A percentile compares a stretch with the other conserved stretches of the same genome.
Conservation (phyloP, 805 yeast genomes). For the Saccharomyces paradoxus region DNA sequence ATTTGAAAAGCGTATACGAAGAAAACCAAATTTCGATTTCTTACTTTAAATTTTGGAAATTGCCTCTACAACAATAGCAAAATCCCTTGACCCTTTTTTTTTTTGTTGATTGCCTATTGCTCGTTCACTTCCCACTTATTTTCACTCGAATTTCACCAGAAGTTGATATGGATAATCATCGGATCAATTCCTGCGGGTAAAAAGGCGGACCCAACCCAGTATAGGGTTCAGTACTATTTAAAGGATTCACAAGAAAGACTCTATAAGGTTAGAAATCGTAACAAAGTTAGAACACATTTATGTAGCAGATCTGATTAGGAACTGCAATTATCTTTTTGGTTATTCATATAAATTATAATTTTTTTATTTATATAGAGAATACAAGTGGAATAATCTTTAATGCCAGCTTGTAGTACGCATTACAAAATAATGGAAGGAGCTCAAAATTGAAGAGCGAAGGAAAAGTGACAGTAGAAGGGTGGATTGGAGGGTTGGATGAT, state of each 20-base stretch:
- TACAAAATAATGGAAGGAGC: not conserved
- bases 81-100: not conserved
- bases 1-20: not conserved
- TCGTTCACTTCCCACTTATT: not conserved
- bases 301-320: not conserved
- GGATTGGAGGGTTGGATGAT: not conserved
- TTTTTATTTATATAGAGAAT: not conserved
- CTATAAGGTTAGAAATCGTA: not conserved
- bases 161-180: not conserved
- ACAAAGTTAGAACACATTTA: not conserved
- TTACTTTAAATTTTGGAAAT: not conserved
- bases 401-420: not conserved
- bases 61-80: not conserved
- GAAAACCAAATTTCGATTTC: not conserved
- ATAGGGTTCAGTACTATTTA: not conserved
- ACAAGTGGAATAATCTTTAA: not conserved
- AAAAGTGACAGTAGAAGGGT: not conserved
- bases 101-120: not conserved
- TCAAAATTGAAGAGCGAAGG: not conserved
- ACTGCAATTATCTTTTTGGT: not conserved
- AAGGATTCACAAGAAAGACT: not conserved
- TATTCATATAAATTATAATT: not conserved
- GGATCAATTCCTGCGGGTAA: not conserved
- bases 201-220: not conserved
- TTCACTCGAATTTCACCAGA: not conserved